Percentiles rank a stretch among this genome's conserved stretches.
Evolutionary conservation across 352 stramenopile species (phyloP).

Genomic region (Phytophthora fragariae): DNA sequence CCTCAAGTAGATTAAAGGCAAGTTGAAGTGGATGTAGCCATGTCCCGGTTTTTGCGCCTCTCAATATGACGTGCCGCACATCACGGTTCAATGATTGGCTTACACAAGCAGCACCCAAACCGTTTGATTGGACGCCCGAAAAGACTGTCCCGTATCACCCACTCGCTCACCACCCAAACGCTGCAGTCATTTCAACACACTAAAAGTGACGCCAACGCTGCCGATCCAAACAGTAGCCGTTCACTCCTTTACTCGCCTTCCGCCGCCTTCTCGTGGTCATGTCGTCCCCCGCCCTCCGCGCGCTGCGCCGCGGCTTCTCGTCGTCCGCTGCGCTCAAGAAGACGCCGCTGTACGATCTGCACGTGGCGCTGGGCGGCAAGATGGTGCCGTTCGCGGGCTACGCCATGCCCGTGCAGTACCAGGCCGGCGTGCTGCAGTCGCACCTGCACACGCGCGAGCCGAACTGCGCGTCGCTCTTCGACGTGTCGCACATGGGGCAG

Average conservation of each 20-base stretch:
- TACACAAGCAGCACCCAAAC: slow-evolving; percentile 1
- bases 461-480: slow-evolving; percentile 94
- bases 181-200: not conserved
- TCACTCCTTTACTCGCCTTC: slow-evolving; percentile 18
- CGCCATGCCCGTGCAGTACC: slow-evolving; percentile 97
- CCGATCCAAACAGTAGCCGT: not conserved
- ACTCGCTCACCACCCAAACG: not conserved
- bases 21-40: slow-evolving; percentile 15
- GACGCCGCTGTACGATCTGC: slow-evolving; percentile 82
- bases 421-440: slow-evolving; percentile 96
- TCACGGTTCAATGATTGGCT: not conserved
- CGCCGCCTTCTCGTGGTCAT: slow-evolving; percentile 5
- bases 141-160: not conserved
- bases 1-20: slow-evolving; percentile 42
- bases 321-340: slow-evolving; percentile 67
- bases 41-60: not conserved
- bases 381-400: slow-evolving; percentile 98
- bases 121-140: not conserved
- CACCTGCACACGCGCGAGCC: slow-evolving; percentile 81
- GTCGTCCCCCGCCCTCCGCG: slow-evolving; percentile 13
- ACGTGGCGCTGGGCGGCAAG: slow-evolving; percentile 78
- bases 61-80: not conserved
- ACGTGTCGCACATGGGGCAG: slow-evolving; percentile 99
- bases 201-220: not conserved
- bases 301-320: slow-evolving; percentile 39